Evolutionary conservation across 257 asterid species (phyloP), one percentile per base, ranked within the genome.

Genomic region (Haberlea rhodopensis): DNA sequence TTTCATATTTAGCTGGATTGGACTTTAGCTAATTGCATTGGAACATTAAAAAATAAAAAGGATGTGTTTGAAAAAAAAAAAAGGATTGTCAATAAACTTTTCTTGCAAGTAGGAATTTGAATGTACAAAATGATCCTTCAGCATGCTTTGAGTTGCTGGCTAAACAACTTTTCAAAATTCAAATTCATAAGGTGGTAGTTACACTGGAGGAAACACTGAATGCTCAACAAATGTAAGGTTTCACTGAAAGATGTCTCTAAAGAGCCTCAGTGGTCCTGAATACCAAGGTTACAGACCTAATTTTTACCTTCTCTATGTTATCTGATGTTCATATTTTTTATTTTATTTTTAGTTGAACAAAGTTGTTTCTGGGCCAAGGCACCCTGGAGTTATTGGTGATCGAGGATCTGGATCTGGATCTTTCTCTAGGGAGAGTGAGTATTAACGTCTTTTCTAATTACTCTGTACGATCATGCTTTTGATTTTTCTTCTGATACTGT

Each of bases 351-450:
- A 82, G 87, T 66, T 82, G 75, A 82, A 82, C 82, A 79, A 76
- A 69, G 79, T 45, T 57, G 81, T 82, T 26, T 60, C 79, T 25
- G 87, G 84, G 32, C 84, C 87, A 62, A 74, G 78, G 65, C 78
- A 76, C 74, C 82, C 79, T 28, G 84, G 84, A 32, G 76, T 82
- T 69, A 79, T 82, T 71, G 87, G 87, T 28, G 87, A 82, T 66
- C 75, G 87, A 48, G 87, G 87, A 62, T 81, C 86, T 65, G 49
- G 49, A 11, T 37, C 46, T n/a, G 85, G 85, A 70, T 81, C 86
- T 24, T 81, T 81, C 70, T 82, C 87, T 27, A 82, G 87, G 73
- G 87, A 76, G 77, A 82, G 87, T 82, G 76, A 74, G 87, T 65
- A 45, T 37, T 16, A 25, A n/a, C 51, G 3, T 51, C 23, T 3